Evolutionary conservation across 176 grass and related monocot genomes (phyloP), one percentile per base, ranked within the genome.

Genomic region (Echinochloa phyllopogon): DNA sequence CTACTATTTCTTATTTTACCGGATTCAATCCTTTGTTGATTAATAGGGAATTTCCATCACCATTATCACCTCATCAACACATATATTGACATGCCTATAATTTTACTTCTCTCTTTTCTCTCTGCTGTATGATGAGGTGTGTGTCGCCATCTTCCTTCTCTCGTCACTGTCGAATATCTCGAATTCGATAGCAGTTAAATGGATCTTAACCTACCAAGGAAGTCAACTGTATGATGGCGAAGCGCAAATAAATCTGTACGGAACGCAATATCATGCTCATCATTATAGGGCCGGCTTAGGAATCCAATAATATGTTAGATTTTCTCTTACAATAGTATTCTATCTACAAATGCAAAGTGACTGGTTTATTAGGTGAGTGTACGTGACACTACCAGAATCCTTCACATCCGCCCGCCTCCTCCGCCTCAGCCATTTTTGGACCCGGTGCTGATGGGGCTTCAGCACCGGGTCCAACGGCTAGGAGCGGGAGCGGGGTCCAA

Each of bases 121-220:
- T 62, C 58, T 25, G 9, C 16, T 60, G 17, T 63, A 9, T 79
- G 77, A 3, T 18, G 21, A 65, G 7, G 43, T 10, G 25, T 51
- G 49, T 57, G 64, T 18, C 43, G 64, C 14, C 36, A 56, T 43
- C 49, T 25, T 58, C 37, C n/a, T 43, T 71, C 38, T 83, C 21
- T 70, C 56, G 41, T 84, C 75, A 6, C 18, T 88, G 27, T 88
- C 81, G 42, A 74, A 85, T 85, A 50, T 69, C 39, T 59, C 51
- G 2, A 77, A 43, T 74, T 27, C 52, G 16, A 74, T 29, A 37
- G 40, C 25, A 27, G 45, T 57, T 65, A 48, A 74, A 66, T 84
- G 86, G 75, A 88, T 84, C 74, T 74, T 84, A 65, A 57, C 58
- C 75, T 74, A 88, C 49, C 65, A 23, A 72, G 45, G 25, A 79